phyloP scores from a whole-genome alignment of 352 stramenopile species.

The Nothophytophthora sp. region DNA sequence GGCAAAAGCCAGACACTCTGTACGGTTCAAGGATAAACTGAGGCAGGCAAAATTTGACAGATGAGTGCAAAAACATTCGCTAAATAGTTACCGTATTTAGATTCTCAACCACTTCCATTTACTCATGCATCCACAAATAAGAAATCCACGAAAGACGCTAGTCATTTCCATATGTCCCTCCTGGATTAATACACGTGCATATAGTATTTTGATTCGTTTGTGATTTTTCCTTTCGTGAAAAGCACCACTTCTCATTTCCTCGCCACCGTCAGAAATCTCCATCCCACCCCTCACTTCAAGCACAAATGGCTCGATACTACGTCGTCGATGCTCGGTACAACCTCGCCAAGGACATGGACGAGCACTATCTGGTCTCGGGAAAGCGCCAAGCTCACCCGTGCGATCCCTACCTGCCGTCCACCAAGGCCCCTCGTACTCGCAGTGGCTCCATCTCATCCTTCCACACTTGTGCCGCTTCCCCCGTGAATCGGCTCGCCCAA shows the following conservation, averaged over 20 bases:
- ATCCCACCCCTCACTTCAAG: neutral
- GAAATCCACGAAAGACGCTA: too few species aligned
- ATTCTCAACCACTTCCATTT: too few species aligned
- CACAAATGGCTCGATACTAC: conserved; percentile 34
- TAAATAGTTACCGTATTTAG: too few species aligned
- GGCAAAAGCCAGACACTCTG: too few species aligned
- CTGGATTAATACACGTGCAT: too few species aligned
- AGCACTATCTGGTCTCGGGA: neutral
- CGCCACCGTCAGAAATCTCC: neutral
- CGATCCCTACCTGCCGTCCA: conserved; percentile 1
- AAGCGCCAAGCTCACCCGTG: neutral
- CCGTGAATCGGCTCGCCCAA: conserved; percentile 25
- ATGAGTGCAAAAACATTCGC: too few species aligned
- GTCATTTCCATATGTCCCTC: too few species aligned
- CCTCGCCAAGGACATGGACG: conserved; percentile 11
- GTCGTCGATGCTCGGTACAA: conserved; percentile 28
- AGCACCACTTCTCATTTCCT: conserved; percentile 13
- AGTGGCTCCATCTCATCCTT: conserved; percentile 25
- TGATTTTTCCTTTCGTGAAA: too few species aligned
- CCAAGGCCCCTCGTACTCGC: conserved; percentile 13
- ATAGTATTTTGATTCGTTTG: too few species aligned
- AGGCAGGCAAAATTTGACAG: too few species aligned
- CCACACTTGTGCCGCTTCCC: conserved; percentile 5
- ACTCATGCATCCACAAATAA: too few species aligned
- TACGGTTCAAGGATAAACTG: too few species aligned